Base-by-base conservation (phyloP, 768 basidiomycete genomes). In the Suillus spraguei region DNA sequence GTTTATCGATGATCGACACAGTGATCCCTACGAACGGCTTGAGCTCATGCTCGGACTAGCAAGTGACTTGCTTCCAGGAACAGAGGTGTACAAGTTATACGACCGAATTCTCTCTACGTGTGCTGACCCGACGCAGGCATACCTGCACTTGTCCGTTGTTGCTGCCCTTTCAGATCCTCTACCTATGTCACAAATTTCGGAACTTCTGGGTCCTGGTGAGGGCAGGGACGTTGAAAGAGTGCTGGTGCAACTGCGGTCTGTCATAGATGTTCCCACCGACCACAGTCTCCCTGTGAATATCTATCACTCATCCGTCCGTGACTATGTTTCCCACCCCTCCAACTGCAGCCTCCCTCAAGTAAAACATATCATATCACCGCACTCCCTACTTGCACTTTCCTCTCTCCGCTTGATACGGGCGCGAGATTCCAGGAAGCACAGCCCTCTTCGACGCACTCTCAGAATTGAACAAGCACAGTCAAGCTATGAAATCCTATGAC, bases 341-440 rank as follows among this genome's bases (percentile, higher is more conserved):
- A 49, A 49, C 22, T 49, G 47, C 47, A 49, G 22, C 47, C 47
- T 49, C 47, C 47, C 14, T 49, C 14, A 49, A 28, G 47, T 49
- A 1, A 6, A 49, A 28, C 7, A 49, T 49, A 16, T 28, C 47
- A 28, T 13, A 3, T 49, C 47, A 24, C 47, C 47, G 14, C 47
- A 49, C 47, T 49, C 47, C 24, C 47, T 49, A 14, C 24, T 49
- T 6, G 47, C 47, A 24, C 47, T 49, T 24, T 49, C 47, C 22
- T 49, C 22, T 24, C 47, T 49, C 22, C 24, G 4, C 22, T 49
- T 49, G 14, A 8, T 49, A 24, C 13, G 24, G n/a, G 6, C 22
- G 6, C 6, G 7, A 49, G 13, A 28, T 49, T 49, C 22, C 24
- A 4, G 22, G 8, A 8, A 24, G 47, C 47, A 49, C 47, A 7